These are phyloP conservation scores for Metschnikowia similis DNA, from an alignment of 805 yeast genomes.

Conservation along the genomic window DNA sequence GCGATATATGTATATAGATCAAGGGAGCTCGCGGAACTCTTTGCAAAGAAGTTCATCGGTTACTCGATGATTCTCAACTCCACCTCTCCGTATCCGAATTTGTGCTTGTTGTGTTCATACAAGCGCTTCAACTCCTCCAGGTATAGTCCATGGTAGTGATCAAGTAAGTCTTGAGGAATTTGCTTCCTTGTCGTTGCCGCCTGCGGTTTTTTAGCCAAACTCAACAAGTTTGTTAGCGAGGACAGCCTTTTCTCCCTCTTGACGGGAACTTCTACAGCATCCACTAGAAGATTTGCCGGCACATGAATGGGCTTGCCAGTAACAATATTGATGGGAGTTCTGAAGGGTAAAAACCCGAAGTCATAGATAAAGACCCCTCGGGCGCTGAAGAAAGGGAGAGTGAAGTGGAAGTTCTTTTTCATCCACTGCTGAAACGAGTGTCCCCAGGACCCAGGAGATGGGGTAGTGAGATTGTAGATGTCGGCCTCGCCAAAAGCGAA, in stretches of 20 bases:
- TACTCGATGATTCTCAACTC: slow-evolving; percentile 44
- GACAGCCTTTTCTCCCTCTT: slow-evolving; percentile 13
- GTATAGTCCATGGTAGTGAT: slow-evolving; percentile 69
- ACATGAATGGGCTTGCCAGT: slow-evolving; percentile 64
- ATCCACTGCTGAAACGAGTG: slow-evolving; percentile 65
- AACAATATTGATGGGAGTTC: slow-evolving; percentile 75
- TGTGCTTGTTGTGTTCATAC: slow-evolving; percentile 61
- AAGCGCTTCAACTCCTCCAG: slow-evolving; percentile 57
- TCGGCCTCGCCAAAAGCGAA: slow-evolving; percentile 88
- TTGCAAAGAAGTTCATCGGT: neutral
- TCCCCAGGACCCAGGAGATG: slow-evolving; percentile 40
- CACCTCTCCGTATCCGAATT: slow-evolving; percentile 49
- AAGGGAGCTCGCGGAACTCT: neutral
- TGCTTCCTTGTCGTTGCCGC: slow-evolving; percentile 21
- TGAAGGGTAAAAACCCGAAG: slow-evolving; percentile 83
- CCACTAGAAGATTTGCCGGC: slow-evolving; percentile 38
- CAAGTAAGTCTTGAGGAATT: slow-evolving; percentile 44
- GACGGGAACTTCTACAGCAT: slow-evolving; percentile 29
- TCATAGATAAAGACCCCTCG: slow-evolving; percentile 90
- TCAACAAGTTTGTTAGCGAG: slow-evolving; percentile 30
- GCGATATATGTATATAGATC: slow-evolving; percentile 1
- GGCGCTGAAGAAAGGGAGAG: slow-evolving; percentile 87
- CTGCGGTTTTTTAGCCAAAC: slow-evolving; percentile 15
- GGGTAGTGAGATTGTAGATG: slow-evolving; percentile 42
- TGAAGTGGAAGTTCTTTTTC: slow-evolving; percentile 71